phyloP scores from a whole-genome alignment of 2,329 filamentous ascomycete species.

The Aspergillus novoparasiticus region DNA sequence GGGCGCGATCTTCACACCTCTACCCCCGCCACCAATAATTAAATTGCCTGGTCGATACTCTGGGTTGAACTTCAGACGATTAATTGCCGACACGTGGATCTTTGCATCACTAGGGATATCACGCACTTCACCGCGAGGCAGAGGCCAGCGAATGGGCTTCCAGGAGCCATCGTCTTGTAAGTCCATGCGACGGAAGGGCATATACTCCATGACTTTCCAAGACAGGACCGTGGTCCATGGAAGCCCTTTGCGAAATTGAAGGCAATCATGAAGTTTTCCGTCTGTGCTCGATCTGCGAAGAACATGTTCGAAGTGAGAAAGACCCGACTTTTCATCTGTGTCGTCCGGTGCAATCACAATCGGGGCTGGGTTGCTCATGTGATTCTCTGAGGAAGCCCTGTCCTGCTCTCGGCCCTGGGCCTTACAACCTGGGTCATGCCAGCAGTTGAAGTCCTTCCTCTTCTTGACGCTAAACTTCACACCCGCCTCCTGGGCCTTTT shows the following conservation, averaged over 20 bases:
- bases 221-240: slow-evolving; percentile 58
- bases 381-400: not conserved
- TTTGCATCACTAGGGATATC: slow-evolving; percentile 72
- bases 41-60: slow-evolving; percentile 76
- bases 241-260: slow-evolving; percentile 65
- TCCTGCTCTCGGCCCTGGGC: not conserved
- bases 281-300: slow-evolving; percentile 52
- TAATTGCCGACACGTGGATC: slow-evolving; percentile 74
- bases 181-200: slow-evolving; percentile 82
- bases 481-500: slow-evolving; percentile 65
- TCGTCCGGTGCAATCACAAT: not conserved
- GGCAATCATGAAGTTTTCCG: slow-evolving; percentile 67
- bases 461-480: slow-evolving; percentile 71
- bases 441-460: slow-evolving; percentile 68
- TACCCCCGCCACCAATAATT: slow-evolving; percentile 76
- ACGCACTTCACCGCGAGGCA: slow-evolving; percentile 76
- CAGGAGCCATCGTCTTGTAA: slow-evolving; percentile 71
- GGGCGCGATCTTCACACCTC: slow-evolving; percentile 53
- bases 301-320: not conserved
- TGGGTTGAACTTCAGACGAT: slow-evolving; percentile 65
- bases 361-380: not conserved
- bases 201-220: slow-evolving; percentile 80
- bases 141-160: slow-evolving; percentile 78
- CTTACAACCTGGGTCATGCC: slow-evolving; percentile 35
- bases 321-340: not conserved